Conservation (phyloP, 176 grass and related monocot species). For the Oryza nivara region DNA sequence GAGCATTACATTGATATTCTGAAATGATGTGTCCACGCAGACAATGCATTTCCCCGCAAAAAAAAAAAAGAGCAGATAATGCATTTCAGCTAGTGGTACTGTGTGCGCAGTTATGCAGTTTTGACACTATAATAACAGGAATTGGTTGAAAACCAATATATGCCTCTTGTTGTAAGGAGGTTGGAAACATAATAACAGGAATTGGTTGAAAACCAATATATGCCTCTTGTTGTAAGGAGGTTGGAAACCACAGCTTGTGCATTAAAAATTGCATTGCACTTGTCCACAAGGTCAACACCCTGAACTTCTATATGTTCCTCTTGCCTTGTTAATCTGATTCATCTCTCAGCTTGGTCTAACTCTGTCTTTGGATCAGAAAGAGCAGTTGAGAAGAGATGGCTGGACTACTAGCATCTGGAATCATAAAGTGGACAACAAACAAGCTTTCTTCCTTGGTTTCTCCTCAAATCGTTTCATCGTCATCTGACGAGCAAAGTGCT, state of each 20-base stretch:
- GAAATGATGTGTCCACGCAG: not conserved
- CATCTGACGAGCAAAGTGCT: constrained; percentile 2
- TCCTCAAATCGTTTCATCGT: not conserved
- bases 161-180: not conserved
- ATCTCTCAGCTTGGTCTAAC: not conserved
- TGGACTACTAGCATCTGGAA: not conserved
- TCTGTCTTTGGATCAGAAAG: not conserved
- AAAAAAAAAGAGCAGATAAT: too few relatives aligned
- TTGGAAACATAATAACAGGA: not conserved
- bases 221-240: not conserved
- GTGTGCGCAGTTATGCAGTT: not conserved
- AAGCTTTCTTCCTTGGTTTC: constrained; percentile 4
- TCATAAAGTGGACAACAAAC: constrained; percentile 11
- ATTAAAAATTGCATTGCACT: not conserved
- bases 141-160: not conserved
- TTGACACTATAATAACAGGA: not conserved
- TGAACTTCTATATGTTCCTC: not conserved
- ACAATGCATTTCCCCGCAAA: too few relatives aligned
- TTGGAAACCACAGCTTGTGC: not conserved
- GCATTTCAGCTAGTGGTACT: not conserved
- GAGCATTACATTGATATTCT: not conserved
- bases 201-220: not conserved
- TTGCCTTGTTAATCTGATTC: not conserved
- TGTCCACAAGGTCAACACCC: not conserved
- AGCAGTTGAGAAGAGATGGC: not conserved